These are phyloP conservation scores for Comarum palustre DNA, from an alignment of 306 rosid species.

Conservation along the genomic window DNA sequence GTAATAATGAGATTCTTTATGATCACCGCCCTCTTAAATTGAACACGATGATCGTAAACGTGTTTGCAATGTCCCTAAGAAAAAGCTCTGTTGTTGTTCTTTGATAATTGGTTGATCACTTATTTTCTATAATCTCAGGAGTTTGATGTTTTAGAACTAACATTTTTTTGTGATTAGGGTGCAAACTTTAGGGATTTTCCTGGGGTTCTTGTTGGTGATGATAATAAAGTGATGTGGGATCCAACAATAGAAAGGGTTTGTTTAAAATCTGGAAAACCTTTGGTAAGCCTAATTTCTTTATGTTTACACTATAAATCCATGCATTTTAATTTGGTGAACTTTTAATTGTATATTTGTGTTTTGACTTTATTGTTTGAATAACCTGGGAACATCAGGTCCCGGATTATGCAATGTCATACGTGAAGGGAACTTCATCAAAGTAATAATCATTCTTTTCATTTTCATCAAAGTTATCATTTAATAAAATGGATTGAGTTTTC, in stretches of 20 bases:
- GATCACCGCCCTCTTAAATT: slow-evolving; percentile 64
- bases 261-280: slow-evolving; percentile 70
- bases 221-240: slow-evolving; percentile 66
- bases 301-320: too few relatives aligned
- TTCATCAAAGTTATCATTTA: not conserved
- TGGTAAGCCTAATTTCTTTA: slow-evolving; percentile 40
- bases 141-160: not conserved
- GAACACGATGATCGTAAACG: slow-evolving; percentile 66
- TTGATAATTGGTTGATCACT: not conserved
- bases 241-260: slow-evolving; percentile 46
- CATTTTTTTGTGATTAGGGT: slow-evolving; percentile 42
- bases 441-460: slow-evolving; percentile 26
- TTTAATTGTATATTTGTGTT: not conserved
- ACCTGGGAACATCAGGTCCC: slow-evolving; percentile 50
- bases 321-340: not conserved
- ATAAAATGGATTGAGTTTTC: not conserved
- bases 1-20: slow-evolving; percentile 12
- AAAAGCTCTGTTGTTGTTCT: slow-evolving; percentile 42
- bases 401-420: slow-evolving; percentile 67
- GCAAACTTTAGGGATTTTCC: slow-evolving; percentile 76
- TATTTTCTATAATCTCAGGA: too few relatives aligned
- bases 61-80: slow-evolving; percentile 55
- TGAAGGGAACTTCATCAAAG: slow-evolving; percentile 63
- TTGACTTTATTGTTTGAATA: not conserved
- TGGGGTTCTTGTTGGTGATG: slow-evolving; percentile 58